Base-by-base conservation (phyloP, 1,284 basidiomycete species). In the Sanghuangporus baumii region DNA sequence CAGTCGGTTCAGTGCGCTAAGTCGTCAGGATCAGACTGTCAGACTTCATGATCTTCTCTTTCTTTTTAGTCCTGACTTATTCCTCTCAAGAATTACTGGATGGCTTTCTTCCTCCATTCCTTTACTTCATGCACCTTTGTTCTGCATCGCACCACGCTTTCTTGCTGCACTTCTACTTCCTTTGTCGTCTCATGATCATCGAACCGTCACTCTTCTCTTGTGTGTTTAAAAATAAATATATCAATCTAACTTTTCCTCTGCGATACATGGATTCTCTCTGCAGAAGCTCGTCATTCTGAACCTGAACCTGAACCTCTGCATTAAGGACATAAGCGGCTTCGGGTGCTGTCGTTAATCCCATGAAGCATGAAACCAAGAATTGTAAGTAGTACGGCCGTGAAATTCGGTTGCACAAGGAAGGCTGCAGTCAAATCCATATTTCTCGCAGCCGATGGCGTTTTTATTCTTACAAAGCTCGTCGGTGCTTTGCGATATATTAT, bases 211-310 rank as follows among this genome's bases (percentile, higher is more conserved):
- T 62, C 60, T 56, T 65, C 63, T 63, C 41, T 65, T 65, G 62
- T 65, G 61, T 62, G 60, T 62, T 61, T 62, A 62, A 65, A 31
- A 60, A 26, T 65, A 65, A 61, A 18, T 46, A 56, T 64, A 43
- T 51, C 20, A 59, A 63, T 55, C 36, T 57, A 51, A 57, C n/a
- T 55, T 18, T 59, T 55, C 41, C 20, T 55, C 46, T 46, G 43
- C 16, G 43, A 46, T 46, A 31, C 26, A 31, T 5, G 26, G 3
- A n/a, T n/a, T n/a, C n/a, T 4, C 3, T 31, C 26, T 31, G 26
- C 26, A 31, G 26, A 31, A 31, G 26, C 26, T 31, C 26, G 26
- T 31, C 26, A 31, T 31, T 31, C 26, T 31, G 26, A 31, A 31
- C 26, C 26, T 5, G n/a, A n/a, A n/a, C n/a, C n/a, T n/a, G n/a